Conservation (phyloP, 2,329 filamentous ascomycete species). For the Claviceps sp. region DNA sequence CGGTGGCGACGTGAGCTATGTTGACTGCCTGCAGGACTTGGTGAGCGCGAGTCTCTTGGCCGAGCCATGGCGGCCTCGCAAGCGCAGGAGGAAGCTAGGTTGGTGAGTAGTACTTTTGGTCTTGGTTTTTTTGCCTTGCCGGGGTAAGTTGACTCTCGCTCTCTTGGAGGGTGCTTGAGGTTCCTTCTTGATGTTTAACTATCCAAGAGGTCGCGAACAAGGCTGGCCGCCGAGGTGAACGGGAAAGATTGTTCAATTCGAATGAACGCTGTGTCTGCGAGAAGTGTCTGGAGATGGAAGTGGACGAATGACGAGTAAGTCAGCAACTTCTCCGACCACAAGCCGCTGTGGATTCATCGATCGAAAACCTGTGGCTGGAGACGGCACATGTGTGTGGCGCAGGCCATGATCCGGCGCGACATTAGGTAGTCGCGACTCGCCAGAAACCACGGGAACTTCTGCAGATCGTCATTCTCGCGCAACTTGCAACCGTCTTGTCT, state of each 20-base stretch:
- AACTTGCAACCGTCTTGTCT: not conserved
- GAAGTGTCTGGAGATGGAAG: not conserved
- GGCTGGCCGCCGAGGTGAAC: not conserved
- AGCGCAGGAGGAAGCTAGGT: constrained; percentile 27
- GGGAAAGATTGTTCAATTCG: not conserved
- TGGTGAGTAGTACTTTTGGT: constrained; percentile 26
- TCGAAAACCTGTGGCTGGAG: not conserved
- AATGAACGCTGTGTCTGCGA: not conserved
- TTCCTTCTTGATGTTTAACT: not conserved
- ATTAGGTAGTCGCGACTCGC: not conserved
- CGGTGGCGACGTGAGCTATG: constrained; percentile 56
- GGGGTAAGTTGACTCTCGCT: not conserved
- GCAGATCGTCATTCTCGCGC: not conserved
- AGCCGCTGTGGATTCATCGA: not conserved
- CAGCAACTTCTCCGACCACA: not conserved
- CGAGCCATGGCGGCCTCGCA: constrained; percentile 42
- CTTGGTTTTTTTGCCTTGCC: not conserved
- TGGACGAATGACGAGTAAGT: not conserved
- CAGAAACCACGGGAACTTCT: too few relatives aligned
- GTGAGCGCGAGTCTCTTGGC: constrained; percentile 65
- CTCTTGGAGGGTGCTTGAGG: not conserved
- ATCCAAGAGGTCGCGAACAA: not conserved
- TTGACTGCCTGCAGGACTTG: constrained; percentile 84
- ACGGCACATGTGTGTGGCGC: constrained; percentile 1
- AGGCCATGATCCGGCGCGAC: not conserved